Percentiles rank a stretch among this genome's conserved stretches.
phyloP scores from a whole-genome alignment of 768 basidiomycete genomes.

The Mycena olivaceomarginata region DNA sequence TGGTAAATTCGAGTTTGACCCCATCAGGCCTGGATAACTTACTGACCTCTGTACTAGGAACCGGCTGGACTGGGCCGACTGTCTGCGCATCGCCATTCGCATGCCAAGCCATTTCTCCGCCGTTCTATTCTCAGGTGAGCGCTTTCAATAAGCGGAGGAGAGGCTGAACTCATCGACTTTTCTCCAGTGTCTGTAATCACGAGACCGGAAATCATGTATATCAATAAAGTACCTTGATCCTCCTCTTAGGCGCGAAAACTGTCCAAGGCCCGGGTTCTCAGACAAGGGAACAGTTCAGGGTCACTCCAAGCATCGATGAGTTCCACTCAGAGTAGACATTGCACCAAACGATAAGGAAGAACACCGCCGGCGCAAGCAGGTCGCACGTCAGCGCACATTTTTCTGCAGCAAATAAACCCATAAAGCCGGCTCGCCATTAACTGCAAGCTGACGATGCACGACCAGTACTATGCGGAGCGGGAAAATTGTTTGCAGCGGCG shows the following conservation, averaged over 20 bases:
- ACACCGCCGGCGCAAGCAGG: no score
- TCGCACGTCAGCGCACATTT: no score
- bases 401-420: no score
- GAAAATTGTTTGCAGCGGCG: no score
- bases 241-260: not conserved
- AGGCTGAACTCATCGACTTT: conserved; percentile 13
- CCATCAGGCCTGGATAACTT: not conserved
- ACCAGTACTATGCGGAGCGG: no score
- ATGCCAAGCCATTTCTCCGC: conserved; percentile 31
- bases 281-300: no score
- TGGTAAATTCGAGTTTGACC: not conserved
- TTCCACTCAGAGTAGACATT: no score
- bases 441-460: no score
- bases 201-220: not conserved
- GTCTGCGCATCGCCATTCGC: conserved; percentile 31
- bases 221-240: not conserved
- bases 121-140: conserved; percentile 43
- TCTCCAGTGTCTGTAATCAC: conserved; percentile 32
- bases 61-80: conserved; percentile 35
- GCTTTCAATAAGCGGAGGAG: not conserved
- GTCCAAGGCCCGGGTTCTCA: no score
- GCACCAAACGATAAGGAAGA: no score
- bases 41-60: conserved; percentile 14
- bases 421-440: no score
- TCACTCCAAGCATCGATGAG: no score